Evolutionary conservation across 2,329 filamentous ascomycete genomes (phyloP), one percentile per base, ranked within the genome.

Genomic region (Macrophomina pseudophaseolina): DNA sequence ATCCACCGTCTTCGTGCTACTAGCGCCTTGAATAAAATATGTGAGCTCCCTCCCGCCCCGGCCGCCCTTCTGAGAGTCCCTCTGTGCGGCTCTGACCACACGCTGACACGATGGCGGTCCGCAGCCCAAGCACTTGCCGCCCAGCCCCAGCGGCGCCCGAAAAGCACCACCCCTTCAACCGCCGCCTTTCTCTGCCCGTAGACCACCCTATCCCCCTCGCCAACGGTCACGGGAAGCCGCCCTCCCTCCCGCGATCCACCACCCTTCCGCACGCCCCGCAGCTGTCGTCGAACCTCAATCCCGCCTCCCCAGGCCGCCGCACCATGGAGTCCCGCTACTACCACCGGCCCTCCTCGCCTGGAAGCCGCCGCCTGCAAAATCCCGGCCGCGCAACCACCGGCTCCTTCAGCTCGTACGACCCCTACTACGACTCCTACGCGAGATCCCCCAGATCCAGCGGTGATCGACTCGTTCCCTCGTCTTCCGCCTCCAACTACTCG

Each of bases 361-460:
- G 75, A 3, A 67, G 70, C 11, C 46, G 66, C 23, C 75, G 75
- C 35, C 70, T 73, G 52, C 66, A 67, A 32, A 74, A 76, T 56
- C 77, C 76, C 6, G 76, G 71, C 3, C 71, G 77, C 54, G 72
- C 77, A 23, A 78, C 77, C 40, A 79, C 77, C 3, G 77, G 77
- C 64, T 77, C 75, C 14, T 78, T 79, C 48, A 76, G 78, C 33
- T 76, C 76, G 67, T 72, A 75, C 63, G 72, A 76, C 66, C 64
- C 71, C 5, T 74, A 76, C 68, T 74, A 71, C 66, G 53, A 73
- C 74, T 23, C 73, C 71, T 51, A 71, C 68, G 35, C 44, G 16
- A 64, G 66, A 16, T 78, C 76, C 9, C 77, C 77, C 2, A 72
- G 77, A 35, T 70, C 74, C 2, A 78, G 77, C 65, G 75, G 62